Base-by-base conservation (phyloP, 139 green algal genomes). In the Coelastrella sp. region DNA sequence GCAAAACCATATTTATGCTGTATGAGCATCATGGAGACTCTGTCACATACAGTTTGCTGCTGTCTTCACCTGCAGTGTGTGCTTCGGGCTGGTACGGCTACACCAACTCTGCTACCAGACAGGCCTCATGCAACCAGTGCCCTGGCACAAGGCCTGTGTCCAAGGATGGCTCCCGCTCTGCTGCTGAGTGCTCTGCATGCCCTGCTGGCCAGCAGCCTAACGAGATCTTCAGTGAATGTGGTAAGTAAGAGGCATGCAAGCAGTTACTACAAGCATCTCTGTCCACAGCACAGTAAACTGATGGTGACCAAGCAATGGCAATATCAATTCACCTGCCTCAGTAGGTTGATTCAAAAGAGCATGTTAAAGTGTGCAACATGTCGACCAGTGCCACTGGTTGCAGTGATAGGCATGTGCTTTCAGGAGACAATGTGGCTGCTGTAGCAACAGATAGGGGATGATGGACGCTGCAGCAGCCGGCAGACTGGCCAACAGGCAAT, bases 51-150 rank as follows among this genome's bases (percentile, higher is more conserved):
- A 10, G 63, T 17, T 85, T 70, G 58, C 20, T 72, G 61, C 60
- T 78, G 57, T 10, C 66, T 9, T 65, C 79, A 65, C 20, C 24
- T 87, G 15, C 68, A 88, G 84, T 88, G 6, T 88, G 84, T 49
- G 84, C 84, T 49, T 88, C 84, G 24, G 84, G 84, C 4, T 88
- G 84, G 84, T 88, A 88, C 56, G 84, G 84, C 49, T 58, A 57
- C 49, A 88, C 84, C 35, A 88, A 81, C 68, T 27, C 22, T 9
- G 19, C 24, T 7, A 88, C 84, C 49, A 72, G 17, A n/a, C 84
- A 88, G 61, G 84, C 84, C 84, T 70, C 49, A 66, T 88, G 84
- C 68, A 88, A 88, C 68, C 66, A 81, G 84, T 88, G 84, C 84
- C 84, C 84, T 19, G 84, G 84, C 49, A 70, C 84, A 6, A 19